Percentiles rank a stretch among this genome's conserved stretches.
Conservation (phyloP, 1,139 yeast genomes). For the Geotrichum siamense region DNA sequence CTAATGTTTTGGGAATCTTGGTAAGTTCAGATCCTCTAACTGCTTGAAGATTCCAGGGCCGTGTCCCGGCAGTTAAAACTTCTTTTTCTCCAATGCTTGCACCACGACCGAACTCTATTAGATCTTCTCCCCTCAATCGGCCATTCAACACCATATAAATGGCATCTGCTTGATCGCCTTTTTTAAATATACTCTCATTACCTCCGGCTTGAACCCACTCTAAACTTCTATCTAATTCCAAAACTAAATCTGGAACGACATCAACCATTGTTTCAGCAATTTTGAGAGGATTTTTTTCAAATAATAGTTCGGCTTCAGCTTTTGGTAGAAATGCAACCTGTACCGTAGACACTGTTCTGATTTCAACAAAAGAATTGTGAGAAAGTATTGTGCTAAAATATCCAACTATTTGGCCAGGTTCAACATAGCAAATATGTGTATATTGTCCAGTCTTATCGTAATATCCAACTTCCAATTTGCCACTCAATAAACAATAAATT, state of each 20-base stretch:
- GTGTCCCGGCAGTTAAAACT: constrained; percentile 74
- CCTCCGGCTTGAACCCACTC: constrained; percentile 93
- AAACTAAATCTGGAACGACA: constrained; percentile 57
- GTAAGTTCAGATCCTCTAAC: constrained; percentile 92
- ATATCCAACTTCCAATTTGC: constrained; percentile 57
- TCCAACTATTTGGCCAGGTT: constrained; percentile 82
- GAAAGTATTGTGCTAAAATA: constrained; percentile 77
- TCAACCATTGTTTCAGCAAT: constrained; percentile 67
- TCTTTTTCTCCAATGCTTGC: constrained; percentile 94
- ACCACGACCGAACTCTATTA: constrained; percentile 77
- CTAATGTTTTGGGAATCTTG: constrained; percentile 80
- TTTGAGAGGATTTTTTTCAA: constrained; percentile 72
- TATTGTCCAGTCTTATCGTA: constrained; percentile 33
- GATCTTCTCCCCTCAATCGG: constrained; percentile 53
- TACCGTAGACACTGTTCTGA: constrained; percentile 51
- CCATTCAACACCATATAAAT: constrained; percentile 89
- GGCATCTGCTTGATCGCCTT: constrained; percentile 87
- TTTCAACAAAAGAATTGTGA: constrained; percentile 65
- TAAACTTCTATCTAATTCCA: constrained; percentile 79
- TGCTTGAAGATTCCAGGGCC: constrained; percentile 72
- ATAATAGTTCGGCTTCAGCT: constrained; percentile 52
- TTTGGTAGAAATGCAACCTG: constrained; percentile 70
- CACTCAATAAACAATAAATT: constrained; percentile 70
- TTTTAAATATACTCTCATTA: constrained; percentile 70
- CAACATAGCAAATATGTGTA: constrained; percentile 49